Conservation (phyloP, 208 protist genomes). For the Wallacemonas sp. region DNA sequence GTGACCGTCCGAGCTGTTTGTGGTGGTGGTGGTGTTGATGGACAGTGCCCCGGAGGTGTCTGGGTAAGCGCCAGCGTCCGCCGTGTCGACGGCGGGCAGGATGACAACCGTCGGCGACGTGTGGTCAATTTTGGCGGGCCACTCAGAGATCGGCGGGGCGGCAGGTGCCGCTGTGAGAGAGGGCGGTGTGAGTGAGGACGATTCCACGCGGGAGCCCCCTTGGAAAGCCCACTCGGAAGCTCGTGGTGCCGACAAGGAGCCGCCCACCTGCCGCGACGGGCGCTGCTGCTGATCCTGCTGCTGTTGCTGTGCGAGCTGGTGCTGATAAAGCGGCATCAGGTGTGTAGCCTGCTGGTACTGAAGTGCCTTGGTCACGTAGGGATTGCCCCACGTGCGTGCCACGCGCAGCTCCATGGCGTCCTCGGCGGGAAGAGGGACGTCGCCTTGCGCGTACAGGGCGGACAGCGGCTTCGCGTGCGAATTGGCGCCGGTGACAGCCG, state of each 20-base stretch:
- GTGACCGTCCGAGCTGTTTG: no score
- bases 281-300: neutral
- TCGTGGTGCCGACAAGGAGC: neutral
- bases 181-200: no score
- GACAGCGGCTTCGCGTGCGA: neutral
- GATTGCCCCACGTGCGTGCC: slow-evolving; percentile 73
- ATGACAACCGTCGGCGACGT: no score
- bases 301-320: slow-evolving; percentile 5
- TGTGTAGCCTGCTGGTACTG: slow-evolving; percentile 22
- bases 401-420: slow-evolving; percentile 56
- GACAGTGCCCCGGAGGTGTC: no score
- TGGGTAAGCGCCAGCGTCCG: no score
- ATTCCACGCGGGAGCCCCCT: no score
- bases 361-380: slow-evolving; percentile 57
- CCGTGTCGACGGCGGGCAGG: no score
- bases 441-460: neutral
- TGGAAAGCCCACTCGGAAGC: no score
- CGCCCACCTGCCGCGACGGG: neutral
- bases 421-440: slow-evolving; percentile 12
- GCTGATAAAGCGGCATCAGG: neutral
- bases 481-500: neutral
- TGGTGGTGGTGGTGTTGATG: no score
- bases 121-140: no score
- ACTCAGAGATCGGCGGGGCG: no score
- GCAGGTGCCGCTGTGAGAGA: no score